Base-by-base conservation (phyloP, 768 basidiomycete genomes). In the Leccinum imitatum region DNA sequence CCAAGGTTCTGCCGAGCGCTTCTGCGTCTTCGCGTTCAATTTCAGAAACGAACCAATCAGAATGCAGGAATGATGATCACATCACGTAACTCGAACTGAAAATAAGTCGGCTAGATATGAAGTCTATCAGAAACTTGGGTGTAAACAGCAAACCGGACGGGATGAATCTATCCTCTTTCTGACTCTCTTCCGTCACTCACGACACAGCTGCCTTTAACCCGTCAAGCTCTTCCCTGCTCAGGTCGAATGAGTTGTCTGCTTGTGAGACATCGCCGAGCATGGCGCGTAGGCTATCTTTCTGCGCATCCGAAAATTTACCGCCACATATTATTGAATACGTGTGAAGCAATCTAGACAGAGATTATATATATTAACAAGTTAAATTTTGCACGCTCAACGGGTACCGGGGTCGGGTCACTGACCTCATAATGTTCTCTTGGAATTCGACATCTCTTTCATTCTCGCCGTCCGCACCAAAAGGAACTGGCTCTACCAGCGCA, bases 381-480 rank as follows among this genome's bases (percentile, higher is more conserved):
- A n/a, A 44, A 44, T 44, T 48, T 23, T 58, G 47, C 19, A 54
- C 30, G 23, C 15, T 57, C 35, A 31, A 3, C 9, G 15, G 27
- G 15, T 19, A 44, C 6, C 11, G 11, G 27, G 25, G 25, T 27
- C 15, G 15, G 6, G 17, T 14, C 37, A 19, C 80, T 54, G 54
- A 84, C 85, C 81, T 79, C 19, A 86, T 63, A 2, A 82, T 70
- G 63, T 87, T 89, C 70, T 89, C 89, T 71, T 86, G 84, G 41
- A 86, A 86, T 57, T 89, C 85, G 3, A 67, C 67, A 69, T 90
- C 90, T 9, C 75, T 83, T n/a, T 76, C 76, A 47, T 75, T 74
- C 60, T 90, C 88, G 17, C 89, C 90, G 66, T 91, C 87, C 6
- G 76, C 78, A 0, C 89, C 90, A 57, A 83, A 78, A 10, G 89